phyloP scores from a whole-genome alignment of 2,329 filamentous ascomycete genomes.

The Cladosporium sp. region DNA sequence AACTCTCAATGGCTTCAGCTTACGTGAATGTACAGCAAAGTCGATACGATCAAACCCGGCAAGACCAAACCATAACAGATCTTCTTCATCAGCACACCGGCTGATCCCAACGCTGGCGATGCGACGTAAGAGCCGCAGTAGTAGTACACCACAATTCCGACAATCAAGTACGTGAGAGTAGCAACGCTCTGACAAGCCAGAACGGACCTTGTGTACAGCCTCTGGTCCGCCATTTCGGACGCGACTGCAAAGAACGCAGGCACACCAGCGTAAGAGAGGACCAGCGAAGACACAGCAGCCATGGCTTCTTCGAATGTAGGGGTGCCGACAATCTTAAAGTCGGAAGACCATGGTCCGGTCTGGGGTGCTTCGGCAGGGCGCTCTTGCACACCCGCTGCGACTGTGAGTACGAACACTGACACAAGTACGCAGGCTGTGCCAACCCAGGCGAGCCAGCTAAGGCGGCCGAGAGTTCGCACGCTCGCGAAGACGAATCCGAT shows the following conservation, averaged over 20 bases:
- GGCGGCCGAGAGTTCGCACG: constrained; percentile 18
- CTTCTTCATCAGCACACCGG: constrained; percentile 56
- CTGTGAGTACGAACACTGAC: constrained; percentile 40
- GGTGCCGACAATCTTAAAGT: constrained; percentile 52
- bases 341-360: constrained; percentile 52
- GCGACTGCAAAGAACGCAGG: constrained; percentile 60
- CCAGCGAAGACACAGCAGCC: constrained; percentile 5
- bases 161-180: constrained; percentile 52
- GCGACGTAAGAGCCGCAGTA: constrained; percentile 60
- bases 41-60: constrained; percentile 49
- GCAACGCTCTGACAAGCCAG: constrained; percentile 56
- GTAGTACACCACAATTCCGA: constrained; percentile 56
- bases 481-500: constrained; percentile 17
- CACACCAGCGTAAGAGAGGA: constrained; percentile 55
- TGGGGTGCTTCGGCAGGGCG: constrained; percentile 58
- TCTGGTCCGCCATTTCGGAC: constrained; percentile 58
- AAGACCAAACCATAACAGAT: constrained; percentile 57
- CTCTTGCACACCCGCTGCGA: constrained; percentile 51
- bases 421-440: constrained; percentile 55
- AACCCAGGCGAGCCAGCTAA: constrained; percentile 56
- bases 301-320: constrained; percentile 53
- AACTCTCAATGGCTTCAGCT: background rate
- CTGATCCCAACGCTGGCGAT: constrained; percentile 57
- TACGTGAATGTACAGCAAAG: constrained; percentile 22
- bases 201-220: constrained; percentile 54